These are phyloP conservation scores for Raffaelea deltoideospora DNA, from an alignment of 2,329 filamentous ascomycete species.

Conservation along the genomic window DNA sequence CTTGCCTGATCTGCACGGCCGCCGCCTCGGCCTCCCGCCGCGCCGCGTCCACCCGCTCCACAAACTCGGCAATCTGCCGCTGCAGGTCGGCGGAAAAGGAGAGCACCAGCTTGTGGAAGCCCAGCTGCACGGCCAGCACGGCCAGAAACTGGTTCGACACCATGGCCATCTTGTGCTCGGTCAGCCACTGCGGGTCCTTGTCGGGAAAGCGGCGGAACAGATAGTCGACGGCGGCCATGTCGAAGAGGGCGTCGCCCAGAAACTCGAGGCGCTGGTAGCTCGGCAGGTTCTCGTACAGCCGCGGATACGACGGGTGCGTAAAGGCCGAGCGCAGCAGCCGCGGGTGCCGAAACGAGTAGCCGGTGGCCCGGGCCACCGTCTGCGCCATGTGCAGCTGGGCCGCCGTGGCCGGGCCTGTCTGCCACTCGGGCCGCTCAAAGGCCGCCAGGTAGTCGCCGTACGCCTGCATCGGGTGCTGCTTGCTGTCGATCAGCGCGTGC, in stretches of 20 bases:
- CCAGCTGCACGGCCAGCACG: slow-evolving; percentile 62
- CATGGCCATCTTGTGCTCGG: slow-evolving; percentile 99
- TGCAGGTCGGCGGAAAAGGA: slow-evolving; percentile 30
- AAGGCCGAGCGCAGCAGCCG: slow-evolving; percentile 72
- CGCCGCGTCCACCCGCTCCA: slow-evolving; percentile 35
- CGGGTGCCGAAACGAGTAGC: slow-evolving; percentile 56
- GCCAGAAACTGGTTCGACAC: slow-evolving; percentile 91
- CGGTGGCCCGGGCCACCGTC: slow-evolving; percentile 42
- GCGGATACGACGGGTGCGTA: slow-evolving; percentile 70
- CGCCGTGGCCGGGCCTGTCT: slow-evolving; percentile 44
- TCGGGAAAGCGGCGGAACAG: slow-evolving; percentile 63
- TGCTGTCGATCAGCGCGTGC: slow-evolving; percentile 51
- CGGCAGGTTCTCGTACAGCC: slow-evolving; percentile 61
- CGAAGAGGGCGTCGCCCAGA: slow-evolving; percentile 74
- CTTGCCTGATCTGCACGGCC: slow-evolving; percentile 14
- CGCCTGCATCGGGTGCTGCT: slow-evolving; percentile 50
- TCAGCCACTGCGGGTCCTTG: slow-evolving; percentile 89
- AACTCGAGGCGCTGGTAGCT: slow-evolving; percentile 89
- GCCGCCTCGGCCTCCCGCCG: slow-evolving; percentile 19
- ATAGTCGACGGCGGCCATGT: slow-evolving; percentile 71
- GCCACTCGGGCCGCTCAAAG: slow-evolving; percentile 59
- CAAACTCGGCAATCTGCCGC: slow-evolving; percentile 36
- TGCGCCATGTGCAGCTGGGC: slow-evolving; percentile 53
- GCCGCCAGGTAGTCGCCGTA: slow-evolving; percentile 61
- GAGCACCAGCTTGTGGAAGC: slow-evolving; percentile 60